Evolutionary conservation across 2,329 filamentous ascomycete species (phyloP).

Genomic region (Apiospora phragmitis): DNA sequence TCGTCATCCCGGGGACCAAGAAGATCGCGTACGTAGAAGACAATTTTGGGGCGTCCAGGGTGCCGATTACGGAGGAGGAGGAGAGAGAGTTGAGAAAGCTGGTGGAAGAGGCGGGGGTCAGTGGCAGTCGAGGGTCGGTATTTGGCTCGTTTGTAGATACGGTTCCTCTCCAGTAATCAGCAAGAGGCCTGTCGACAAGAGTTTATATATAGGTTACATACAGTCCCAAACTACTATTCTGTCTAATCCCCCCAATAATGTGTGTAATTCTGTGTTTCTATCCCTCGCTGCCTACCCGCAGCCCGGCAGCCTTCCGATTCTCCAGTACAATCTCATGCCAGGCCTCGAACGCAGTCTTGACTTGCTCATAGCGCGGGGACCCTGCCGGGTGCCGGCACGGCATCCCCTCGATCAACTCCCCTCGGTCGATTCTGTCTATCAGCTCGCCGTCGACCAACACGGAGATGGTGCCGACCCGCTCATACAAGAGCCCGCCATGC

Average conservation of each 20-base stretch:
- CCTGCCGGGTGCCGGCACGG: background rate
- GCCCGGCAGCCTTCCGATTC: background rate
- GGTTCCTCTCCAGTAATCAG: background rate
- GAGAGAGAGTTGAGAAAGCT: conserved; percentile 37
- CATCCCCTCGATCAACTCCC: background rate
- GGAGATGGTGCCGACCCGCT: background rate
- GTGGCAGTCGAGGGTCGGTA: background rate
- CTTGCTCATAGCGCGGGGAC: background rate
- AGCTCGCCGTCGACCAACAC: background rate
- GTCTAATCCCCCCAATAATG: no score
- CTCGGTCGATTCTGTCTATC: background rate
- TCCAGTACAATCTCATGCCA: background rate
- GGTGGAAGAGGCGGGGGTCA: background rate
- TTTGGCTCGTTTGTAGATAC: background rate
- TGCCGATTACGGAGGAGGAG: conserved; percentile 36
- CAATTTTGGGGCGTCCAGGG: conserved; percentile 32
- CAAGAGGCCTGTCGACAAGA: no score
- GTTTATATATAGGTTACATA: no score
- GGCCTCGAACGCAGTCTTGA: background rate
- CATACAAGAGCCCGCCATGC: background rate
- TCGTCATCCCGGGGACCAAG: conserved; percentile 40
- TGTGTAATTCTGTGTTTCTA: no score
- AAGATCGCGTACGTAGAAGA: conserved; percentile 32
- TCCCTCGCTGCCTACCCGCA: background rate
- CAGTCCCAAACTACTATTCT: no score